Percentiles rank a stretch among this genome's conserved stretches.
These are phyloP conservation scores for Botrytis fragariae DNA, from an alignment of 2,329 filamentous ascomycete species.

Conservation along the genomic window DNA sequence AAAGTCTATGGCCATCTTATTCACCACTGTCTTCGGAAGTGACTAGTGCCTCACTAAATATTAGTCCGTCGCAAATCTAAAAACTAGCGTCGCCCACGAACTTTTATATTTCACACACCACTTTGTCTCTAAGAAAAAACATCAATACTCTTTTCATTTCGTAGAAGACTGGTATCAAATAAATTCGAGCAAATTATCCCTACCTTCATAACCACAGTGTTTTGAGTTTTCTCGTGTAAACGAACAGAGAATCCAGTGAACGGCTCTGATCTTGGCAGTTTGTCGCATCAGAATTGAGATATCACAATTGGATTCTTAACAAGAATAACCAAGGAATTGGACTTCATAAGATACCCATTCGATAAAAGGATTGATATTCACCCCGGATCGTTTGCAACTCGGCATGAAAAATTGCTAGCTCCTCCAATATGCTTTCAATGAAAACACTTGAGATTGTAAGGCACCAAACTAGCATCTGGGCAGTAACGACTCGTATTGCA, in stretches of 20 bases:
- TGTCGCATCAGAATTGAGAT: background rate
- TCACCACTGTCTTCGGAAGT: too few species aligned
- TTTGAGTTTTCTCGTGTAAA: background rate
- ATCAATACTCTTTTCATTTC: background rate
- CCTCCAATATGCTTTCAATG: background rate
- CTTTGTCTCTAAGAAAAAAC: background rate
- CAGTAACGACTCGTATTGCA: background rate
- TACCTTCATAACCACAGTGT: background rate
- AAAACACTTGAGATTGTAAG: background rate
- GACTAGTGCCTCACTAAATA: too few species aligned
- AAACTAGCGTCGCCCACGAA: background rate
- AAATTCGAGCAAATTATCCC: background rate
- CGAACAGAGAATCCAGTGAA: background rate
- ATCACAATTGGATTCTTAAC: background rate
- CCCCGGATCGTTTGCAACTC: background rate
- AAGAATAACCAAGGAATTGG: background rate
- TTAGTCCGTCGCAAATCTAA: too few species aligned
- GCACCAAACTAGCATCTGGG: background rate
- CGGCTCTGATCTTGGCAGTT: background rate
- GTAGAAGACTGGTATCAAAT: background rate
- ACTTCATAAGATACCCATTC: background rate
- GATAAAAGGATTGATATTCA: background rate
- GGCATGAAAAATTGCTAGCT: background rate
- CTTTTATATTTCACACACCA: rapidly evolving
- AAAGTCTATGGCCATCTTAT: rapidly evolving